Evolutionary conservation across 345 rosid genomes (phyloP).

Genomic region (Aquilaria sinensis): DNA sequence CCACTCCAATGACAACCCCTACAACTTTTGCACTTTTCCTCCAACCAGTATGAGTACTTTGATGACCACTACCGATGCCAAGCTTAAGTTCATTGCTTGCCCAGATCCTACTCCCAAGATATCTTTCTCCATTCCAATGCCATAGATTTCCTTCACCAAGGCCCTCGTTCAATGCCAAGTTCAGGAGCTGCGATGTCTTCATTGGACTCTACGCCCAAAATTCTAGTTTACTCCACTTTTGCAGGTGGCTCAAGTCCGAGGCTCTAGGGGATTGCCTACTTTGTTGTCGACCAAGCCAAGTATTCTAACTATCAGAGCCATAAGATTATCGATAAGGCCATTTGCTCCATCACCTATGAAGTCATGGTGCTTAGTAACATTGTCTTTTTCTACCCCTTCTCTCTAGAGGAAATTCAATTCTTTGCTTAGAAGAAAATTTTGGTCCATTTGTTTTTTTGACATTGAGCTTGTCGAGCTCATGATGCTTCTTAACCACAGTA

Average conservation of each 20-base stretch:
- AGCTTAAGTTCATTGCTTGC: slow-evolving; percentile 53
- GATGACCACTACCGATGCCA: slow-evolving; percentile 56
- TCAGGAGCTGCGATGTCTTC: slow-evolving; percentile 87
- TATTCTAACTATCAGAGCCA: slow-evolving; percentile 75
- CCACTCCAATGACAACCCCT: slow-evolving; percentile 75
- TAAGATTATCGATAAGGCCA: slow-evolving; percentile 81
- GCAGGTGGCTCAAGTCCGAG: slow-evolving; percentile 94
- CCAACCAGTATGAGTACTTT: slow-evolving; percentile 75
- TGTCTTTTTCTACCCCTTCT: slow-evolving; percentile 53
- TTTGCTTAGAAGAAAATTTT: slow-evolving; percentile 87
- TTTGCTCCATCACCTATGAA: slow-evolving; percentile 77
- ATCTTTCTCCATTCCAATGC: slow-evolving; percentile 87
- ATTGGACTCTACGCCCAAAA: slow-evolving; percentile 81
- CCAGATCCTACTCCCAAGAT: slow-evolving; percentile 60
- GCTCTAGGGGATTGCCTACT: slow-evolving; percentile 91
- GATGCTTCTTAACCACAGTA: slow-evolving; percentile 54
- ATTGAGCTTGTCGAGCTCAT: slow-evolving; percentile 53
- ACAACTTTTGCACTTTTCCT: slow-evolving; percentile 92
- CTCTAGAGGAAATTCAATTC: slow-evolving; percentile 84
- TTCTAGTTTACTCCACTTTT: slow-evolving; percentile 73
- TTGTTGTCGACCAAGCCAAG: slow-evolving; percentile 80
- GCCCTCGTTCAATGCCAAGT: slow-evolving; percentile 62
- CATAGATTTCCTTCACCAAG: slow-evolving; percentile 74
- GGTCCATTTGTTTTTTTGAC: slow-evolving; percentile 74
- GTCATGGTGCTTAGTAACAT: slow-evolving; percentile 62